These are phyloP conservation scores for Skeletonema marinoi DNA, from an alignment of 108 stramenopile species.

Conservation along the genomic window DNA sequence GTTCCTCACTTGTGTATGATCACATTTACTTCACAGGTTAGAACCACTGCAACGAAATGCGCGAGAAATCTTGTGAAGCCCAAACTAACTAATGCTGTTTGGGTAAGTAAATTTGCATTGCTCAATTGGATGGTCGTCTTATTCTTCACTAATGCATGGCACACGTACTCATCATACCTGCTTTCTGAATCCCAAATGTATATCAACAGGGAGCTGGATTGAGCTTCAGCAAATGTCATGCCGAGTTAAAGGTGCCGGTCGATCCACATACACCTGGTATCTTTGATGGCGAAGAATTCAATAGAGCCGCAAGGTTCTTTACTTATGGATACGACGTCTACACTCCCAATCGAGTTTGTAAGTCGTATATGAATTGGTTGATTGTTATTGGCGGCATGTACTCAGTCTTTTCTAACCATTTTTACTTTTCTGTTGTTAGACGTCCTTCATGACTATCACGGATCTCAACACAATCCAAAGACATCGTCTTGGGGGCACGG, in stretches of 20 bases:
- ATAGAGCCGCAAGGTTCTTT: conserved; percentile 79
- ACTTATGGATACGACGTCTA: conserved; percentile 95
- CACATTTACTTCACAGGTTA: conserved; percentile 60
- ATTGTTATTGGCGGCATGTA: not conserved
- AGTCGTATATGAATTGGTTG: not conserved
- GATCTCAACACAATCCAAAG: conserved; percentile 68
- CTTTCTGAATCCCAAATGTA: no score
- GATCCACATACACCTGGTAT: conserved; percentile 86
- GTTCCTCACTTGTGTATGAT: conserved; percentile 88
- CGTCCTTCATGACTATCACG: conserved; percentile 90
- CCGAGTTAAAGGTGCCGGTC: conserved; percentile 86
- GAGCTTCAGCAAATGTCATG: conserved; percentile 83
- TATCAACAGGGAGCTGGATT: conserved; percentile 76
- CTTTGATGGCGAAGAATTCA: conserved; percentile 94
- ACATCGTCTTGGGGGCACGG: conserved; percentile 59
- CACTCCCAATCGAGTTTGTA: conserved; percentile 71
- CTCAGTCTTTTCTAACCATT: not conserved
- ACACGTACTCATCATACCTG: no score
- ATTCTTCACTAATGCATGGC: no score
- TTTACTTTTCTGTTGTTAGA: not conserved
- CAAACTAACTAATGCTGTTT: conserved; percentile 85
- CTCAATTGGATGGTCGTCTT: no score
- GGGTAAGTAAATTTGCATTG: conserved; percentile 15
- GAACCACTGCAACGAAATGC: conserved; percentile 75
- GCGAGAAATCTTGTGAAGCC: conserved; percentile 55